Base-by-base conservation (phyloP, 768 basidiomycete genomes). In the Podaxis sp. region DNA sequence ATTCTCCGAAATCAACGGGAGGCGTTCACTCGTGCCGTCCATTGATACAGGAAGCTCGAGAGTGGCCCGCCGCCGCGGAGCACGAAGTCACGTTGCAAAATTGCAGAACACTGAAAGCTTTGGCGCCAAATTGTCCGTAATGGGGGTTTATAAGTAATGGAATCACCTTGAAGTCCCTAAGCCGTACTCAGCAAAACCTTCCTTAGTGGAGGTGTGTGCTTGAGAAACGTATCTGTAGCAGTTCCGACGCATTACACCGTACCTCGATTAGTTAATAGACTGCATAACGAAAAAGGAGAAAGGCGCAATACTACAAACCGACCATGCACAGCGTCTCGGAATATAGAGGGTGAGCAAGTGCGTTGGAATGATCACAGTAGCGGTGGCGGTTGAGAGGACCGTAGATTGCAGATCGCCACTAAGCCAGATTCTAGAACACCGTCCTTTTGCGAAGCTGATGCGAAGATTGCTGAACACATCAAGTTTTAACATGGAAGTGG, bases 391-490 rank as follows among this genome's bases (percentile, higher is more conserved):
- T 27, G 59, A 46, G 59, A 46, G 38, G 23, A 10, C 32, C 23
- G 7, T 40, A 53, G 28, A 38, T 46, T 28, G 59, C 42, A 53
- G 59, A 60, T 60, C 51, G 51, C 59, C 21, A 21, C 51, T 44
- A 53, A 53, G 38, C 42, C 42, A 53, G 59, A 60, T 60, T 60
- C 59, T 35, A 53, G 32, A 5, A 11, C 32, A n/a, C 28, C 32
- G 27, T 44, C 53, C 51, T 9, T 23, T 23, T 21, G 38, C 40
- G 42, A 60, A 53, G 50, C 38, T 32, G 40, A 60, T 53, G 32
- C 27, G 32, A 52, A 59, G 51, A 53, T 60, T 51, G 23, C 51
- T 53, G 28, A 53, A 40, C 55, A 57, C 55, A 36, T 47, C 46
- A 27, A 28, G 32, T 37, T 56, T 47, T 47, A 27, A 57, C 55